These are phyloP conservation scores for Colletotrichum sojae DNA, from an alignment of 2,329 filamentous ascomycete species.

Conservation along the genomic window DNA sequence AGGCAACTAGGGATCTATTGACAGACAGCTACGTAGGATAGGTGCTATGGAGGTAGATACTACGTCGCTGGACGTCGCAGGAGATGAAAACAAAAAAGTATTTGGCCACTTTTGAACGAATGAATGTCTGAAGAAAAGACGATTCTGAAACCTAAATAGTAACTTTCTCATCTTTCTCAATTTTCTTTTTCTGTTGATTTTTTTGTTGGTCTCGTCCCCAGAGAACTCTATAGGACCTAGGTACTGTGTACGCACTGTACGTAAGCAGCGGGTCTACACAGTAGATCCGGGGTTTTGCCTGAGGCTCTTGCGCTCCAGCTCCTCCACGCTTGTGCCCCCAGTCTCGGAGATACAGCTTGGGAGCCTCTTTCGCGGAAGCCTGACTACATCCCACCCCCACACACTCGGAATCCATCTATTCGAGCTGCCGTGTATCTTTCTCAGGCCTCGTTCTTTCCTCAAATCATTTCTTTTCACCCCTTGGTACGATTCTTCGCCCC, in stretches of 20 bases:
- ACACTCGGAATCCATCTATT: constrained; percentile 34
- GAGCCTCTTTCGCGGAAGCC: constrained; percentile 37
- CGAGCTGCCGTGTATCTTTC: constrained; percentile 32
- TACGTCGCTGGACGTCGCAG: no score
- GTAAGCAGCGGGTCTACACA: not conserved
- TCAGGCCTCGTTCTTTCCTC: not conserved
- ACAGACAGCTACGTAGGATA: no score
- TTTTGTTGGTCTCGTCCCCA: no score
- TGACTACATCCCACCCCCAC: constrained; percentile 42
- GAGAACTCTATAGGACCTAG: not conserved
- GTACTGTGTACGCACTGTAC: constrained; percentile 11
- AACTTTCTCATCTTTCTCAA: no score
- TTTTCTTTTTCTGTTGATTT: no score
- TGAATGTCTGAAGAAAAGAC: no score
- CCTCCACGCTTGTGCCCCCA: constrained; percentile 33
- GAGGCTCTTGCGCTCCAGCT: constrained; percentile 23
- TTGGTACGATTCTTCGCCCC: not conserved
- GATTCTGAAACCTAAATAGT: not conserved
- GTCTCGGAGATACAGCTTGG: constrained; percentile 38
- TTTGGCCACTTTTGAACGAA: no score
- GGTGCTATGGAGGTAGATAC: no score
- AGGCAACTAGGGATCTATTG: no score
- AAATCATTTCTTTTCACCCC: constrained; percentile 7
- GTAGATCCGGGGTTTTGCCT: constrained; percentile 37
- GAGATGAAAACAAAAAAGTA: no score